Percentiles rank a stretch among this genome's conserved stretches.
These are phyloP conservation scores for Suillus subluteus DNA, from an alignment of 768 basidiomycete species.

Conservation along the genomic window DNA sequence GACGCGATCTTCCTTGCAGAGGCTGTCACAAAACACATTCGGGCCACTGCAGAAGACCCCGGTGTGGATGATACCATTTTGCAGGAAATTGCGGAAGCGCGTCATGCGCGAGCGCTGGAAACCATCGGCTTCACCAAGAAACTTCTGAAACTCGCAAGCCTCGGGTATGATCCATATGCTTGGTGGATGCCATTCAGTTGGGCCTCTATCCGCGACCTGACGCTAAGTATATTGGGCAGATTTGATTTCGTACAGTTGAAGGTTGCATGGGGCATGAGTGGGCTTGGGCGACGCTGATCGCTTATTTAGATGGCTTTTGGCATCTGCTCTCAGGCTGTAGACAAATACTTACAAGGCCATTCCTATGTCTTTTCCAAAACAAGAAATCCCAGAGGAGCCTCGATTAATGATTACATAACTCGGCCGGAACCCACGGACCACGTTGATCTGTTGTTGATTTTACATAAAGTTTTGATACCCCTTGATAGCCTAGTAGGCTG, in stretches of 20 bases:
- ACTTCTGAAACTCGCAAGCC: slow-evolving; percentile 28
- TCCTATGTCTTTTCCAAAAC: no score
- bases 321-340: background rate
- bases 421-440: no score
- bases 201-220: slow-evolving; percentile 29
- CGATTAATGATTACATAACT: no score
- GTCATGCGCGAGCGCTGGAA: slow-evolving; percentile 43
- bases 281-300: slow-evolving; percentile 26
- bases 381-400: background rate
- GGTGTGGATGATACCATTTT: slow-evolving; percentile 34
- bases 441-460: no score
- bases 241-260: slow-evolving; percentile 21
- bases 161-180: slow-evolving; percentile 22
- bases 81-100: slow-evolving; percentile 36
- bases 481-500: no score
- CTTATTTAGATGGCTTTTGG: background rate
- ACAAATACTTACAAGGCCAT: background rate
- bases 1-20: slow-evolving; percentile 52
- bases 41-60: slow-evolving; percentile 16
- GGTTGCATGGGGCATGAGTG: slow-evolving; percentile 32
- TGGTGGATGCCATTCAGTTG: slow-evolving; percentile 33
- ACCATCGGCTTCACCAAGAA: slow-evolving; percentile 47
- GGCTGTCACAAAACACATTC: slow-evolving; percentile 42
- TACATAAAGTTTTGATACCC: no score
- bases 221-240: slow-evolving; percentile 24